Percentiles rank a stretch among this genome's conserved stretches.
phyloP scores from a whole-genome alignment of 2,329 filamentous ascomycete genomes.

The Diaporthe helianthi region DNA sequence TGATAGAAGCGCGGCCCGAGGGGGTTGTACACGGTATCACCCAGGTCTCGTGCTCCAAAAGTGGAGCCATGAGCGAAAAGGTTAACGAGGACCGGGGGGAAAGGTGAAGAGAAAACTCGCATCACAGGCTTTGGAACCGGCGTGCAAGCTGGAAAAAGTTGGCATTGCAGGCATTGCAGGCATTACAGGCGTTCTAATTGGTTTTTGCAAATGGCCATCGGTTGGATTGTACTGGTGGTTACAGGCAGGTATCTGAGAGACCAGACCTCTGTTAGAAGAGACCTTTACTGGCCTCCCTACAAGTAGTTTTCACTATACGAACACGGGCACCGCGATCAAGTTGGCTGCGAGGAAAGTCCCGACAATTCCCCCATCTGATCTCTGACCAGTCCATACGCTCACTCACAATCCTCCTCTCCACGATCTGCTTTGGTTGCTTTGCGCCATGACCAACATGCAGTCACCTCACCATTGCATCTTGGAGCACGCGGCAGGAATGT shows the following conservation, averaged over 20 bases:
- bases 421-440: background rate
- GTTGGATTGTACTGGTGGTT: no score
- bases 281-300: background rate
- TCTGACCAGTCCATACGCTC: background rate
- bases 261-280: background rate
- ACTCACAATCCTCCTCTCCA: background rate
- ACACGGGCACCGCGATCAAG: background rate
- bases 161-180: constrained; percentile 17
- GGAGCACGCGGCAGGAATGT: background rate
- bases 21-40: constrained; percentile 47
- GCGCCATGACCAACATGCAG: no score
- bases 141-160: background rate
- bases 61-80: constrained; percentile 4
- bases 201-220: background rate
- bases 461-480: background rate
- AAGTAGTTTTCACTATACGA: background rate
- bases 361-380: background rate
- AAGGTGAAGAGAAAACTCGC: background rate
- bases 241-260: background rate
- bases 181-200: background rate
- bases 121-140: background rate
- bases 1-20: constrained; percentile 64
- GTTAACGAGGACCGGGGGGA: no score
- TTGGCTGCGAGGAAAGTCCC: background rate
- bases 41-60: constrained; percentile 50